Conservation (phyloP, 1,139 yeast genomes). For the Saccharomyces hybrid region DNA sequence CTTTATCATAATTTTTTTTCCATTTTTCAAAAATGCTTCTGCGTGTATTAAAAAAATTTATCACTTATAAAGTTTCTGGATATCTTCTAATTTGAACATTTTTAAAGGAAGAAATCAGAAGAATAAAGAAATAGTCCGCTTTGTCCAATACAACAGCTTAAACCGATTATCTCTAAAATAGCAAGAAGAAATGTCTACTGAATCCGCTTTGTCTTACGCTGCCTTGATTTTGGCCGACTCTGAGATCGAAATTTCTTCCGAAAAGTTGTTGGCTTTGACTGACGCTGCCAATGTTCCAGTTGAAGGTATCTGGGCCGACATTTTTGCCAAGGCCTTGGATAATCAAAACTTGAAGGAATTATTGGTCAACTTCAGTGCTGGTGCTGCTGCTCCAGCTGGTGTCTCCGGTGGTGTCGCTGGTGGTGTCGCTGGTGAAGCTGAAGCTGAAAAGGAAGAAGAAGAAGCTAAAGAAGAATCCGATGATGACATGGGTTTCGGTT, state of each 20-base stretch:
- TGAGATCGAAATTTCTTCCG: conserved; percentile 70
- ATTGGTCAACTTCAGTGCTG: conserved; percentile 71
- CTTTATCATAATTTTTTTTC: background rate
- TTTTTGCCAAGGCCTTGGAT: conserved; percentile 74
- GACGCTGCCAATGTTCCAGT: conserved; percentile 62
- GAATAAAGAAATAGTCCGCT: conserved; percentile 62
- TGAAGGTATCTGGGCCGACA: conserved; percentile 74
- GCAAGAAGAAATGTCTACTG: conserved; percentile 55
- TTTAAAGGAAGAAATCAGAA: background rate
- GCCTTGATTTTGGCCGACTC: conserved; percentile 83
- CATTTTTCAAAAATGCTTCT: background rate
- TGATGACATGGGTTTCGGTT: conserved; percentile 81
- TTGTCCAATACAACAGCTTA: conserved; percentile 36
- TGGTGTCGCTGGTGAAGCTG: conserved; percentile 52
- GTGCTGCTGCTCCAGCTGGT: conserved; percentile 59
- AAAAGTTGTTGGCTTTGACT: conserved; percentile 65
- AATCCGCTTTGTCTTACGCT: conserved; percentile 82
- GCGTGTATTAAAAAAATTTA: background rate
- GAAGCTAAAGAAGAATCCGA: conserved; percentile 55
- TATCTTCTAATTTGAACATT: background rate
- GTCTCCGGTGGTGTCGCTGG: conserved; percentile 52
- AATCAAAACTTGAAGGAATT: conserved; percentile 70
- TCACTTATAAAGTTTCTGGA: background rate
- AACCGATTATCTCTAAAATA: conserved; percentile 47
- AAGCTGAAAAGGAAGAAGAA: conserved; percentile 26